These are phyloP conservation scores for Brasilioporus rufonigricans DNA, from an alignment of 768 basidiomycete genomes.

Conservation along the genomic window DNA sequence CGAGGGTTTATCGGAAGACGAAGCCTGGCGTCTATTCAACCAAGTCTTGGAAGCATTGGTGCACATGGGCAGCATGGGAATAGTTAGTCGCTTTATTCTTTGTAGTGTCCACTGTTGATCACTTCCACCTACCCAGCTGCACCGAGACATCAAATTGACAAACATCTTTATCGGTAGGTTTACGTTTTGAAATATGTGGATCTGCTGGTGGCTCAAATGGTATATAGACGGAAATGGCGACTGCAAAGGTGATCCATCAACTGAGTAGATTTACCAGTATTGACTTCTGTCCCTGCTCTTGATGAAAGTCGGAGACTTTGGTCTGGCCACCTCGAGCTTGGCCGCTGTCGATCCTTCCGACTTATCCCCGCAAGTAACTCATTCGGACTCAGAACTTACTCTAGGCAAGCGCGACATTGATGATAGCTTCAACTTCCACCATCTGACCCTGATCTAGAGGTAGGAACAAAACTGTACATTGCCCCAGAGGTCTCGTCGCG, in stretches of 20 bases:
- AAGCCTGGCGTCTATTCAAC: slow-evolving; percentile 87
- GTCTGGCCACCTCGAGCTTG: slow-evolving; percentile 80
- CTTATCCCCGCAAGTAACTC: slow-evolving; percentile 44
- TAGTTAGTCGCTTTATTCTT: slow-evolving; percentile 47
- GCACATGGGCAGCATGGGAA: slow-evolving; percentile 86
- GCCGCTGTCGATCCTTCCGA: slow-evolving; percentile 77
- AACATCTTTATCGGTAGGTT: slow-evolving; percentile 89
- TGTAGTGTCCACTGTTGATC: slow-evolving; percentile 4
- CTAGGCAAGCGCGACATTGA: slow-evolving; percentile 44
- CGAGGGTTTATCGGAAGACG: slow-evolving; percentile 78
- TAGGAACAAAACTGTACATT: slow-evolving; percentile 89
- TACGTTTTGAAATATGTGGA: background rate
- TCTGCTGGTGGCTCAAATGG: background rate
- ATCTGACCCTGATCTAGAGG: slow-evolving; percentile 47
- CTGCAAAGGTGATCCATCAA: slow-evolving; percentile 57
- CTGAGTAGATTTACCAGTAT: background rate
- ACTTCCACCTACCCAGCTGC: slow-evolving; percentile 48
- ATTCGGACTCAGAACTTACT: slow-evolving; percentile 68
- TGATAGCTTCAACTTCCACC: background rate
- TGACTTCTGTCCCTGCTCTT: background rate
- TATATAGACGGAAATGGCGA: slow-evolving; percentile 72
- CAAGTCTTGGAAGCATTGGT: slow-evolving; percentile 88
- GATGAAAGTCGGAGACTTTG: slow-evolving; percentile 82
- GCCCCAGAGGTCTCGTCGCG: slow-evolving; percentile 84
- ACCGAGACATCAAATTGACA: slow-evolving; percentile 87